These are phyloP conservation scores for Allium fistulosum DNA, from an alignment of 106 monocot genomes.

Conservation along the genomic window DNA sequence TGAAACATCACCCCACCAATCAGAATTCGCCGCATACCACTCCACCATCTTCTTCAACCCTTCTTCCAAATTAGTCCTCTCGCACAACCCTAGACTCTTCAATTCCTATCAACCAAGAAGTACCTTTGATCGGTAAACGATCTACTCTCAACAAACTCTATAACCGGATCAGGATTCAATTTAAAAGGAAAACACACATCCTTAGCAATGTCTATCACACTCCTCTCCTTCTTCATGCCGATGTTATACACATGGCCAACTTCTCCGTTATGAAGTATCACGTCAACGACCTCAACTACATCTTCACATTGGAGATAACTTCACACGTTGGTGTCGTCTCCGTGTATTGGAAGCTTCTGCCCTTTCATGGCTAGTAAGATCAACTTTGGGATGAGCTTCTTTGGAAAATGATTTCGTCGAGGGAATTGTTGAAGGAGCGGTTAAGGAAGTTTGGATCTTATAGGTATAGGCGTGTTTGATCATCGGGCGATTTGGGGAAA, in stretches of 20 bases:
- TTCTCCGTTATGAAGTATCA: constrained; percentile 65
- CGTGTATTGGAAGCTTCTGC: constrained; percentile 46
- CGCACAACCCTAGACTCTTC: constrained; percentile 44
- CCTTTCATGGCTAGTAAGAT: constrained; percentile 65
- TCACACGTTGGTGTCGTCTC: constrained; percentile 54
- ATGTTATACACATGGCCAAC: constrained; percentile 67
- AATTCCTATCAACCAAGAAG: constrained; percentile 55
- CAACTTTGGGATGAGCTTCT: constrained; percentile 84
- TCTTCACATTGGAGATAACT: constrained; percentile 74
- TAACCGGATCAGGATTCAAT: constrained; percentile 36
- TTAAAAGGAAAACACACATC: constrained; percentile 53
- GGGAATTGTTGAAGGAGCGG: too few species aligned
- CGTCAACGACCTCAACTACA: constrained; percentile 71
- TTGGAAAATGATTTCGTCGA: constrained; percentile 42
- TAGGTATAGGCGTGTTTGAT: too few species aligned
- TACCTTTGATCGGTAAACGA: constrained; percentile 55
- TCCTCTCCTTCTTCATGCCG: constrained; percentile 58
- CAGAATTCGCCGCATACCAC: constrained; percentile 42
- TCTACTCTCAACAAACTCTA: constrained; percentile 65
- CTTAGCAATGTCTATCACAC: constrained; percentile 60
- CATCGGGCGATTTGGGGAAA: too few species aligned
- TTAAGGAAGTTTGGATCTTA: too few species aligned
- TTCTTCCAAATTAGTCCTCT: constrained; percentile 43
- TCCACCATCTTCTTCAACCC: constrained; percentile 49
- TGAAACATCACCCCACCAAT: constrained; percentile 50